These are phyloP conservation scores for Wickerhamomyces strasburgensis DNA, from an alignment of 805 yeast genomes.

Conservation along the genomic window DNA sequence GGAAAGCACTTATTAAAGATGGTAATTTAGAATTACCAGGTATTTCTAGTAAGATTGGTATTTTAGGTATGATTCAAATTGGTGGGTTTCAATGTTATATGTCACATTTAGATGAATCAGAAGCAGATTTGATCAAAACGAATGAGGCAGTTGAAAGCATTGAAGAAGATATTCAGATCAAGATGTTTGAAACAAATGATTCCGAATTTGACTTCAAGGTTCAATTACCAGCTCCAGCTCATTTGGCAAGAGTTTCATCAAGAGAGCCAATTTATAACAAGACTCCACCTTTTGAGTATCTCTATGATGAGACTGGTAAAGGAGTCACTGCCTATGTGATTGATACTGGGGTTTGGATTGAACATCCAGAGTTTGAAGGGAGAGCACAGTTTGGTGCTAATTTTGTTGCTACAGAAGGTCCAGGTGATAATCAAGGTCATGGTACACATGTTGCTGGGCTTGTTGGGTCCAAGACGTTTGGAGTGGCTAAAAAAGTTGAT, in stretches of 20 bases:
- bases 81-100: background rate
- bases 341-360: conserved; percentile 70
- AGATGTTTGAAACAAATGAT: background rate
- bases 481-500: conserved; percentile 71
- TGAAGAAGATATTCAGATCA: background rate
- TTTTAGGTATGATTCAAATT: too few relatives aligned
- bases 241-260: conserved; percentile 56
- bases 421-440: conserved; percentile 75
- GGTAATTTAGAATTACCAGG: background rate
- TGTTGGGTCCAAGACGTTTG: conserved; percentile 72
- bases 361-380: conserved; percentile 57
- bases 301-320: conserved; percentile 48
- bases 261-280: conserved; percentile 21
- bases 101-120: background rate
- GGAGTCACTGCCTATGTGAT: conserved; percentile 69
- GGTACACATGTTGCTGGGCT: conserved; percentile 95
- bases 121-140: background rate
- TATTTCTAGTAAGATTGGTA: background rate
- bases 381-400: conserved; percentile 58
- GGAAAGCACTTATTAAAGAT: background rate
- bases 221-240: conserved; percentile 52
- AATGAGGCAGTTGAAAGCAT: background rate
- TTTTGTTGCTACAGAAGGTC: conserved; percentile 48
- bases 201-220: background rate
- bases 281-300: conserved; percentile 27